Evolutionary conservation across 495 filamentous ascomycete genomes (phyloP).

Genomic region (Hyaloscypha bicolor): DNA sequence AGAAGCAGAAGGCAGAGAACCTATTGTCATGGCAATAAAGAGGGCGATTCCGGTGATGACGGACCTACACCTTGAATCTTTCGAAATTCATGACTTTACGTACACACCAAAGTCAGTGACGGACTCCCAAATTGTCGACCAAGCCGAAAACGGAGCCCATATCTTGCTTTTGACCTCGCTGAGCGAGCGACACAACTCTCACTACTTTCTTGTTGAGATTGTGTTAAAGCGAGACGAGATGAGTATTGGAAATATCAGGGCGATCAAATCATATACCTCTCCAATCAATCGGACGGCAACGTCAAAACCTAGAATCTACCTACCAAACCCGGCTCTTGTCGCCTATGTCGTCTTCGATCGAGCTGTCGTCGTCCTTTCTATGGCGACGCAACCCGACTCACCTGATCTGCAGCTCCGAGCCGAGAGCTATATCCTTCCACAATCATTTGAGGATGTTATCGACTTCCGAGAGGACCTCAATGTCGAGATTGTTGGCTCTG

Average conservation of each 20-base stretch:
- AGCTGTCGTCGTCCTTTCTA: conserved; percentile 74
- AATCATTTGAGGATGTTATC: conserved; percentile 81
- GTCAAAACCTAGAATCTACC: conserved; percentile 67
- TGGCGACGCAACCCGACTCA: conserved; percentile 58
- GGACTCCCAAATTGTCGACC: conserved; percentile 30
- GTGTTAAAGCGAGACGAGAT: conserved; percentile 39
- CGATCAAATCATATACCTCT: conserved; percentile 62
- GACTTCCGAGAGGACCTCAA: conserved; percentile 70
- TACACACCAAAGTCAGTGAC: conserved; percentile 36
- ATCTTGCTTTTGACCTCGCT: conserved; percentile 38
- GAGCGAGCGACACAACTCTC: conserved; percentile 32
- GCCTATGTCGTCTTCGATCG: conserved; percentile 82
- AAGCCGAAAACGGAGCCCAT: conserved; percentile 21
- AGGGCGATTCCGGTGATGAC: conserved; percentile 25
- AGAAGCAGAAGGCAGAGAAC: conserved; percentile 41
- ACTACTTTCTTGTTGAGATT: conserved; percentile 54
- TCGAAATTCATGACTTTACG: conserved; percentile 49
- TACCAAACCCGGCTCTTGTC: conserved; percentile 74
- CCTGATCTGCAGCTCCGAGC: conserved; percentile 70
- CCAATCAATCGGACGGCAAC: conserved; percentile 41
- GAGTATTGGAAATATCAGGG: conserved; percentile 56
- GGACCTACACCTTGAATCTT: conserved; percentile 30
- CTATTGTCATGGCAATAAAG: conserved; percentile 40
- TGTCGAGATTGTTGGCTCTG: conserved; percentile 63
- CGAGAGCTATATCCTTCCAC: conserved; percentile 51